A percentile compares a stretch with the other conserved stretches of the same genome.
These are phyloP conservation scores for Thozetella sp. DNA, from an alignment of 495 filamentous ascomycete species.

Conservation along the genomic window DNA sequence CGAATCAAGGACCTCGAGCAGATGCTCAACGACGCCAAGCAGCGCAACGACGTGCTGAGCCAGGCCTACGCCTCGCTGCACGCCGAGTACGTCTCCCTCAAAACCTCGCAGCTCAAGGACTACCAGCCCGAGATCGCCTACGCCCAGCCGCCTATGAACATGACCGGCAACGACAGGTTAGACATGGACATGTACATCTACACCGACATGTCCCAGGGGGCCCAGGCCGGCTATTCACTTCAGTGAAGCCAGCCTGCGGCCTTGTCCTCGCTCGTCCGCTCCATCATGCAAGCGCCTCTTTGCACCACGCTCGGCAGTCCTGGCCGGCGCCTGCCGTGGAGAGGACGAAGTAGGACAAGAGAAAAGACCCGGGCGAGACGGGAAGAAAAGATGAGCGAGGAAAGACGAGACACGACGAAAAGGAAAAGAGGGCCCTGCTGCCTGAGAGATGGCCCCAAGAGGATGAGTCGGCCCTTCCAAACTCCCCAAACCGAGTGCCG, in stretches of 20 bases:
- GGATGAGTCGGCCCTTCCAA: background rate
- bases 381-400: too few relatives aligned
- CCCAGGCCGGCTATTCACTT: background rate
- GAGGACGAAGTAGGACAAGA: background rate
- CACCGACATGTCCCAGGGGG: constrained; percentile 15
- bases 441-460: too few relatives aligned
- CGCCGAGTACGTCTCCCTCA: constrained; percentile 40
- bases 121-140: constrained; percentile 21
- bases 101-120: constrained; percentile 25
- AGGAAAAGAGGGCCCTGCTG: too few relatives aligned
- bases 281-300: too few relatives aligned
- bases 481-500: background rate
- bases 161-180: constrained; percentile 17
- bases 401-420: too few relatives aligned
- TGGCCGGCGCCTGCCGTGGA: too few relatives aligned
- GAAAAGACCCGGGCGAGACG: too few relatives aligned
- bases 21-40: constrained; percentile 62
- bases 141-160: constrained; percentile 13
- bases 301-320: too few relatives aligned
- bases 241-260: background rate
- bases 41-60: constrained; percentile 40
- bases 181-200: constrained; percentile 29
- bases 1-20: constrained; percentile 80
- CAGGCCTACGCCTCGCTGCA: constrained; percentile 41
- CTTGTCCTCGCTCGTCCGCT: too few relatives aligned